phyloP scores from a whole-genome alignment of 305 asterid genomes.

The Fraxinus ornus region DNA sequence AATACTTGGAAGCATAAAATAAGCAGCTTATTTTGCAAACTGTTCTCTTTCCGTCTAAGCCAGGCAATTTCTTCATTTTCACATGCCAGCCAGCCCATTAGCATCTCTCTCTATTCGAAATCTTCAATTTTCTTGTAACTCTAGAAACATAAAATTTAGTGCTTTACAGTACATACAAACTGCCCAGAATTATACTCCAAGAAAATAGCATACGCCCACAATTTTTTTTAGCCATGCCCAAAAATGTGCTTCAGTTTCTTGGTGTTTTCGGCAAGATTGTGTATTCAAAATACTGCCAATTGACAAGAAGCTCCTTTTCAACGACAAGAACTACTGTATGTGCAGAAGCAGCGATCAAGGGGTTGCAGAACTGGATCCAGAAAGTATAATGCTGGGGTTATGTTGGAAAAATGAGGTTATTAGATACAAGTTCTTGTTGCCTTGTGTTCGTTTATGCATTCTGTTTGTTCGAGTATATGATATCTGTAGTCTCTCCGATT shows the following conservation, averaged over 20 bases:
- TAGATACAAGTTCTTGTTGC: slow-evolving; percentile 56
- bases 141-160: slow-evolving; percentile 33
- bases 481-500: slow-evolving; percentile 42
- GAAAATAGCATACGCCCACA: slow-evolving; percentile 11
- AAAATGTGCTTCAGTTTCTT: slow-evolving; percentile 40
- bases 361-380: slow-evolving; percentile 53
- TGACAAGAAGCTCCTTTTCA: slow-evolving; percentile 25
- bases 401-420: slow-evolving; percentile 62
- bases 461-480: slow-evolving; percentile 39
- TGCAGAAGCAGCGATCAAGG: slow-evolving; percentile 36
- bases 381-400: slow-evolving; percentile 62
- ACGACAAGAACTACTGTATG: slow-evolving; percentile 24
- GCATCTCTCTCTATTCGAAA: slow-evolving; percentile 26
- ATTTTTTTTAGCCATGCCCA: slow-evolving; percentile 16
- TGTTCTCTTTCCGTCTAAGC: slow-evolving; percentile 53
- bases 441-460: slow-evolving; percentile 43
- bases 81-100: slow-evolving; percentile 17
- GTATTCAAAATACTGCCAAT: slow-evolving; percentile 26
- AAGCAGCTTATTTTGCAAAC: slow-evolving; percentile 18
- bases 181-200: slow-evolving; percentile 28
- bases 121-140: slow-evolving; percentile 31
- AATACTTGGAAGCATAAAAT: background rate
- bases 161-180: slow-evolving; percentile 28
- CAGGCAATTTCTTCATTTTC: slow-evolving; percentile 39
- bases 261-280: slow-evolving; percentile 21